Conservation (phyloP, 257 asterid species). For the Cruciata laevipes region DNA sequence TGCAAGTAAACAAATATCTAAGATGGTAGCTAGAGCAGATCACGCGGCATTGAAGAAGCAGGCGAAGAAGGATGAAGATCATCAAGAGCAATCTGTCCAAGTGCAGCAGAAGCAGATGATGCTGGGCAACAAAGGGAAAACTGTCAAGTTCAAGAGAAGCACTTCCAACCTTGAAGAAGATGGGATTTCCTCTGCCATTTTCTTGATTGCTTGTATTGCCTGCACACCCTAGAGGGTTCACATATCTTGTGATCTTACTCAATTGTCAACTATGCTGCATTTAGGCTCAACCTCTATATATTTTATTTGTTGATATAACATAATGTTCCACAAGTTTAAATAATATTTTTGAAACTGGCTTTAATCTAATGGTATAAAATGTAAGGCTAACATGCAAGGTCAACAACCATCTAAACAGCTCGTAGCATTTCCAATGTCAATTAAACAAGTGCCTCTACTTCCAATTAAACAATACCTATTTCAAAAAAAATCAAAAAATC, state of each 20-base stretch:
- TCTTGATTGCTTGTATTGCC: slow-evolving; percentile 68
- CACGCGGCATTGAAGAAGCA: slow-evolving; percentile 33
- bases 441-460: too few relatives aligned
- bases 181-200: slow-evolving; percentile 65
- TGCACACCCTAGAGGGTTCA: slow-evolving; percentile 29
- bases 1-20: neutral
- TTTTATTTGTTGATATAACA: neutral
- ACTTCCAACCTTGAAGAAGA: slow-evolving; percentile 56
- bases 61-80: slow-evolving; percentile 11
- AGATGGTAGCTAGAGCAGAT: slow-evolving; percentile 51
- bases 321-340: neutral
- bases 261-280: neutral
- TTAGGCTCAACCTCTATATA: neutral
- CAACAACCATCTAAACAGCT: too few relatives aligned
- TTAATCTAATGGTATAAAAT: too few relatives aligned
- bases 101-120: slow-evolving; percentile 22
- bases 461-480: too few relatives aligned
- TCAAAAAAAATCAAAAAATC: too few relatives aligned
- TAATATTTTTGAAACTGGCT: too few relatives aligned
- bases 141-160: slow-evolving; percentile 62
- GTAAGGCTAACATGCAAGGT: too few relatives aligned
- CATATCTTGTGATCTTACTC: neutral
- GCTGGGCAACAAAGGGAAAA: slow-evolving; percentile 54
- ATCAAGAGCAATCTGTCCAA: neutral
- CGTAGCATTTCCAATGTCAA: too few relatives aligned